Percentiles rank a stretch among this genome's conserved stretches.
Conservation (phyloP, 1,284 basidiomycete species). For the Amylostereum chailletii region DNA sequence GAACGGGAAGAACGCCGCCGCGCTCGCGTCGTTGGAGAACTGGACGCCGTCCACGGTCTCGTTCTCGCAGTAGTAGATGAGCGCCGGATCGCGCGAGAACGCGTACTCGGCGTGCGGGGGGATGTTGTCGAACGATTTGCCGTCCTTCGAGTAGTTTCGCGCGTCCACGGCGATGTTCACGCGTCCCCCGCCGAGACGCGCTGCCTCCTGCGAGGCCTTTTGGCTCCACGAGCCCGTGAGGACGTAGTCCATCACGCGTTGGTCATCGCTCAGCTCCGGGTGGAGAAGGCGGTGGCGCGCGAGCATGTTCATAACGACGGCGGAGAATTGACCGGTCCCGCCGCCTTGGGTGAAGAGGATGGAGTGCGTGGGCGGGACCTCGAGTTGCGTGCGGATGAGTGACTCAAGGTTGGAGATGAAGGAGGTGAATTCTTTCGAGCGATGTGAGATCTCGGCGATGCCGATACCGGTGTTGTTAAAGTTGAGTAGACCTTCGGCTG, state of each 20-base stretch:
- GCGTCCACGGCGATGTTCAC: slow-evolving; percentile 70
- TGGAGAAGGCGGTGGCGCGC: slow-evolving; percentile 68
- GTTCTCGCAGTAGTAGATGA: slow-evolving; percentile 99
- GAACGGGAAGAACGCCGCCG: slow-evolving; percentile 78
- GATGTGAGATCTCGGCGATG: slow-evolving; percentile 89
- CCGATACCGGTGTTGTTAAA: slow-evolving; percentile 88
- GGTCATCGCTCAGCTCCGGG: slow-evolving; percentile 43
- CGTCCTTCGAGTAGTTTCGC: slow-evolving; percentile 50
- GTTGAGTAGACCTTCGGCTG: slow-evolving; percentile 74
- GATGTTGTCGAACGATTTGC: slow-evolving; percentile 73
- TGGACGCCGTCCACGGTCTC: slow-evolving; percentile 98
- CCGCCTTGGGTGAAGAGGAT: slow-evolving; percentile 92
- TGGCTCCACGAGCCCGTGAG: slow-evolving; percentile 89
- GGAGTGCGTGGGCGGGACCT: slow-evolving; percentile 76
- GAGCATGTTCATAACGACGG: slow-evolving; percentile 83
- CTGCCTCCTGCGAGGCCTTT: slow-evolving; percentile 79
- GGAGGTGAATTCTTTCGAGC: slow-evolving; percentile 78
- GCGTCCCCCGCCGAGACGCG: slow-evolving; percentile 43
- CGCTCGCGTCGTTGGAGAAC: slow-evolving; percentile 54
- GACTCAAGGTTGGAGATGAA: slow-evolving; percentile 64
- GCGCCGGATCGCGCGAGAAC: slow-evolving; percentile 77
- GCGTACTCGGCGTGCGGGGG: slow-evolving; percentile 67
- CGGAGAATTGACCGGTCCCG: slow-evolving; percentile 84
- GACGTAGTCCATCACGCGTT: slow-evolving; percentile 75
- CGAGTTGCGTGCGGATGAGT: slow-evolving; percentile 66